Base-by-base conservation (phyloP, 2,329 filamentous ascomycete genomes). In the Aureobasidium musti region DNA sequence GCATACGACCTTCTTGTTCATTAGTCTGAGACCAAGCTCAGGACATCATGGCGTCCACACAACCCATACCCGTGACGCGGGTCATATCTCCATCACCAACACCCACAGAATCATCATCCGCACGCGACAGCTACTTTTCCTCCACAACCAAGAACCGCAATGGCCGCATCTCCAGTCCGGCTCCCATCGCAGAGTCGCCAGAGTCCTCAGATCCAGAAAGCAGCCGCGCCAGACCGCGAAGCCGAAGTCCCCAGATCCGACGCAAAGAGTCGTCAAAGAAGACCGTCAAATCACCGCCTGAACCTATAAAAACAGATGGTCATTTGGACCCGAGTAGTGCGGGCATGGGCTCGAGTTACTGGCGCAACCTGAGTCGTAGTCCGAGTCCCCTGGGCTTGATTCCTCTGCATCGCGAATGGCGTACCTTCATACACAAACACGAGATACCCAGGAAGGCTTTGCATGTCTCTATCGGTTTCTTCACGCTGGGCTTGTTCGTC, bases 401-500 rank as follows among this genome's bases (percentile, higher is more conserved):
- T 68, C 95, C 95, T 2, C 94, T 99, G 73, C 95, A 99, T 78
- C 85, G 91, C 68, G 90, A 95, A 75, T 99, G 95, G 86, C 87
- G 92, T 72, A 90, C 86, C 33, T 92, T 99, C 75, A 77, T 85
- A 69, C 95, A 99, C 83, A 92, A 92, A 73, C 94, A 99, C 79
- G 95, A 99, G 80, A 93, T 99, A 63, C 95, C 95, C 11, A 89
- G 95, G 73, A 99, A 99, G 79, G 82, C 88, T 47, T 84, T 99
- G 43, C 95, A 99, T 77, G 91, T 98, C 67, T 97, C 93, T 56
- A 99, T 99, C 75, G 95, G 95, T 65, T 98, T 98, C 80, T 84
- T 98, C 68, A 92, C 94, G 23, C 85, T 97, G 53, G 91, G 89
- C 81, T 85, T 98, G 43, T 99, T 98, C 78, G 83, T 87, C 59